Conservation (phyloP, 2,329 filamentous ascomycete species). For the Exophiala sp. region DNA sequence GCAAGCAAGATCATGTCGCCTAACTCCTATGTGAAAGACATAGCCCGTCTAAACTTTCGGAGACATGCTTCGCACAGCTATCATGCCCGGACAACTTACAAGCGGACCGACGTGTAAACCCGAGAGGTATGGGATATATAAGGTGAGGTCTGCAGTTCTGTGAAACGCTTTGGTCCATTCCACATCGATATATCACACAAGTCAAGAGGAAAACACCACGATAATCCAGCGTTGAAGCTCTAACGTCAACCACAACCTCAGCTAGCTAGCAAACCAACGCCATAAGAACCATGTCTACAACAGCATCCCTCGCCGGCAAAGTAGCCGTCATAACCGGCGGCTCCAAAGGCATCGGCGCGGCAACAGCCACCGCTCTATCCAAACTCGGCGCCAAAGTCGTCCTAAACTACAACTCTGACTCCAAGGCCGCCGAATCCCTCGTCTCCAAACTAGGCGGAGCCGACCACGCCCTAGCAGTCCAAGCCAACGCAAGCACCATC, state of each 20-base stretch:
- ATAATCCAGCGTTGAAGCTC: not conserved
- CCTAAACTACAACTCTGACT: constrained; percentile 57
- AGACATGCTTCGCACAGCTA: too few species aligned
- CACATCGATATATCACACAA: not conserved
- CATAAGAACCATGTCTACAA: constrained; percentile 11
- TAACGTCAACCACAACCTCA: not conserved
- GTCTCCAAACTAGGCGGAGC: constrained; percentile 46
- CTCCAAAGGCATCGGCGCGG: constrained; percentile 41
- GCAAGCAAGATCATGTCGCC: too few species aligned
- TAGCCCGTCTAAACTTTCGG: too few species aligned
- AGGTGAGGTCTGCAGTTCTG: not conserved
- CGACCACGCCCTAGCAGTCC: constrained; percentile 49
- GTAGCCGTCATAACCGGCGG: constrained; percentile 42
- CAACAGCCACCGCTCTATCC: constrained; percentile 38
- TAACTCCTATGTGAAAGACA: too few species aligned
- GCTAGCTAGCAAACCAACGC: not conserved
- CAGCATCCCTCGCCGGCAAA: constrained; percentile 15
- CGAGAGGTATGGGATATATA: too few species aligned
- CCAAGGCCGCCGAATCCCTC: constrained; percentile 53
- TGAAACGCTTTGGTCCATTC: constrained; percentile 4
- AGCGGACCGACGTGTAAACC: too few species aligned
- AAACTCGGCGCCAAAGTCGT: constrained; percentile 44
- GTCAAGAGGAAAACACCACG: not conserved
- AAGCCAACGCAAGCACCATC: constrained; percentile 53
- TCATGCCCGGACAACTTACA: too few species aligned